Evolutionary conservation across 371 early-diverging fungal genomes (phyloP).

Genomic region (Nosema granulosis): DNA sequence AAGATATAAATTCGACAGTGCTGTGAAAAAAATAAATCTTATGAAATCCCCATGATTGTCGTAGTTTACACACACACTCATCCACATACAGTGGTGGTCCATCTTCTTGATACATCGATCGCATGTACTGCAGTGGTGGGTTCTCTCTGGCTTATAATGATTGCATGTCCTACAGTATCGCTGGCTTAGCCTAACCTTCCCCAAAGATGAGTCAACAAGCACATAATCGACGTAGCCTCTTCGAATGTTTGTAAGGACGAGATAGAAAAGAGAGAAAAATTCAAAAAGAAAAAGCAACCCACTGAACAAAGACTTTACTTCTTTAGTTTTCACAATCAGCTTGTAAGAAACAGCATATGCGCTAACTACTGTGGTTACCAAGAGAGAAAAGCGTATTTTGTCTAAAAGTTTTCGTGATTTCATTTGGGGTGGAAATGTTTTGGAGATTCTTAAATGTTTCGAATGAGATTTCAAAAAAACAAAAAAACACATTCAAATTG

Average conservation of each 20-base stretch:
- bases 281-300: background rate
- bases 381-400: too few relatives aligned
- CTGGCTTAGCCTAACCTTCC: background rate
- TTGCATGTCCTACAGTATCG: constrained; percentile 69
- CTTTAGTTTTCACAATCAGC: background rate
- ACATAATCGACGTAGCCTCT: constrained; percentile 26
- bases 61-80: constrained; percentile 85
- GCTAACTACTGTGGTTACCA: too few relatives aligned
- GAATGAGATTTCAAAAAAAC: too few relatives aligned
- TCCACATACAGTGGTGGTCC: constrained; percentile 98
- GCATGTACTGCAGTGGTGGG: constrained; percentile 92
- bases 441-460: too few relatives aligned
- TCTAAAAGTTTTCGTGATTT: too few relatives aligned
- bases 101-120: constrained; percentile 90
- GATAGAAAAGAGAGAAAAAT: constrained; percentile 7
- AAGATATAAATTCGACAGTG: constrained; percentile 12
- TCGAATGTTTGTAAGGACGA: background rate
- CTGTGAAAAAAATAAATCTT: constrained; percentile 58
- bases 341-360: too few relatives aligned
- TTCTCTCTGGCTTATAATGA: constrained; percentile 78
- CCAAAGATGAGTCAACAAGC: background rate
- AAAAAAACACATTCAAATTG: too few relatives aligned
- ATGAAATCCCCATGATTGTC: constrained; percentile 69
- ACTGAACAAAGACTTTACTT: too few relatives aligned
- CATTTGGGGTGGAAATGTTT: too few relatives aligned